phyloP scores from a whole-genome alignment of 129 eudicot species.

The Calendula officinalis region DNA sequence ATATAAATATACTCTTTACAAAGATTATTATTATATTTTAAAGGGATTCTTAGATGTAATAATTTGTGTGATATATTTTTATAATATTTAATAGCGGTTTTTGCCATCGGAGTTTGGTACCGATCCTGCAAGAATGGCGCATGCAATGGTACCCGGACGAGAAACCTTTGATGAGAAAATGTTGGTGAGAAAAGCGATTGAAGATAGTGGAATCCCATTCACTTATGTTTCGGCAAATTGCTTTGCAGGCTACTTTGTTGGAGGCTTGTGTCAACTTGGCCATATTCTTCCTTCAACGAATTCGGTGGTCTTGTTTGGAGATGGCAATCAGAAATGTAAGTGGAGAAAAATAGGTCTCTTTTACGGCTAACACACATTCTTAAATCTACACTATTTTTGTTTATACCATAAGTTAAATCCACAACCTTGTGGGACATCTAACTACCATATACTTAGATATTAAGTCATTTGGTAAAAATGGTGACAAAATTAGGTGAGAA shows the following conservation, averaged over 20 bases:
- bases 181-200: slow-evolving; percentile 48
- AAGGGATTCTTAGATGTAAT: neutral
- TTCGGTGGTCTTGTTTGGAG: slow-evolving; percentile 43
- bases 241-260: slow-evolving; percentile 51
- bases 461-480: neutral
- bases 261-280: slow-evolving; percentile 50
- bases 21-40: neutral
- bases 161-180: slow-evolving; percentile 46
- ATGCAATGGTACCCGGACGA: slow-evolving; percentile 46
- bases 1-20: neutral
- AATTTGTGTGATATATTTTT: neutral
- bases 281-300: slow-evolving; percentile 52
- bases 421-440: too few relatives aligned
- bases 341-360: too few relatives aligned
- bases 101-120: slow-evolving; percentile 56
- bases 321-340: slow-evolving; percentile 57
- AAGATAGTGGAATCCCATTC: slow-evolving; percentile 44
- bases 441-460: neutral
- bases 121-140: slow-evolving; percentile 46
- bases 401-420: neutral
- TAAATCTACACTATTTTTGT: neutral
- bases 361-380: neutral
- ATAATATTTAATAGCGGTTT: slow-evolving; percentile 35
- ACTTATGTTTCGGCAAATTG: slow-evolving; percentile 49
- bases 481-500: neutral